Percentiles rank a stretch among this genome's conserved stretches.
Evolutionary conservation across 2,329 filamentous ascomycete species (phyloP).

Genomic region (Penicillium sp.): DNA sequence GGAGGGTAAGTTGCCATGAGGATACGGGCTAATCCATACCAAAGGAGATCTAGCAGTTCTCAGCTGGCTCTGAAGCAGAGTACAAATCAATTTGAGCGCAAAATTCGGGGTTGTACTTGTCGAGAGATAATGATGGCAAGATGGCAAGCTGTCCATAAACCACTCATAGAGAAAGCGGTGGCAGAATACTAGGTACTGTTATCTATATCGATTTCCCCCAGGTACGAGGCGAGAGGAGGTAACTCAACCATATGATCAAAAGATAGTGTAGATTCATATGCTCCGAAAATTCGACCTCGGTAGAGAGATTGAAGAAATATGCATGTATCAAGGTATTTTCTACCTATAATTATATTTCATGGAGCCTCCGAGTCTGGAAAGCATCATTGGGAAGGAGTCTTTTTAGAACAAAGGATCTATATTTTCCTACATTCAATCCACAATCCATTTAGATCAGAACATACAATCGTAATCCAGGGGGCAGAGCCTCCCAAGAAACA

Average conservation of each 20-base stretch:
- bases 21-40: neutral
- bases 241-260: neutral
- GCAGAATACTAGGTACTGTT: constrained; percentile 16
- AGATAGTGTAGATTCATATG: too few relatives aligned
- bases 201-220: neutral
- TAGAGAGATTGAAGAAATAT: too few relatives aligned
- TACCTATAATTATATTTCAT: too few relatives aligned
- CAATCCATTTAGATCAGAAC: constrained; percentile 4
- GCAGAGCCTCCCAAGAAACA: neutral
- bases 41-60: neutral
- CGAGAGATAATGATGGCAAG: constrained; percentile 9
- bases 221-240: neutral
- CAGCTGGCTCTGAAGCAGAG: neutral
- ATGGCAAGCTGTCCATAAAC: constrained; percentile 28
- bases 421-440: constrained; percentile 2
- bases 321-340: too few relatives aligned
- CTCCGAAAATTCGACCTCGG: too few relatives aligned
- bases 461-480: constrained; percentile 13
- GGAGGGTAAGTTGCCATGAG: neutral
- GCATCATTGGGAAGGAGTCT: too few relatives aligned
- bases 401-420: constrained; percentile 3
- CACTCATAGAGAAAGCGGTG: constrained; percentile 20
- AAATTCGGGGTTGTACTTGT: neutral
- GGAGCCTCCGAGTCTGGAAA: too few relatives aligned
- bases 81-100: neutral